Evolutionary conservation across 2,329 filamentous ascomycete genomes (phyloP), one percentile per base, ranked within the genome.

Genomic region (Mycosphaerelloides madeirae): DNA sequence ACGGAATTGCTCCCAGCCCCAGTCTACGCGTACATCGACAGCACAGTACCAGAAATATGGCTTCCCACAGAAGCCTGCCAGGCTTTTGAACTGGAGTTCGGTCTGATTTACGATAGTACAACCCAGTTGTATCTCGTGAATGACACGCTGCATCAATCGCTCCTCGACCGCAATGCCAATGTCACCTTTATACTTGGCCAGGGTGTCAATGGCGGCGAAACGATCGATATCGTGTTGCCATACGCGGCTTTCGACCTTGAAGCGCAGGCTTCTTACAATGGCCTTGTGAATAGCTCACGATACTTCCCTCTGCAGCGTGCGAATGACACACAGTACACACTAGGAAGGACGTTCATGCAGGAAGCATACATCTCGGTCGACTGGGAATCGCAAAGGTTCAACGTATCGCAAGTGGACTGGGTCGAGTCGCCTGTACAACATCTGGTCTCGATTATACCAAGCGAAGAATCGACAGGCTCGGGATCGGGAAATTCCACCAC

Each of bases 281-380:
- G 75, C 11, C 1, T 85, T 6, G 69, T 79, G 38, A 79, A 81
- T 54, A 74, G 78, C 33, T 80, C 78, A 1, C 76, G 38, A 9
- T 87, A 87, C 58, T 87, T 87, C 47, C 82, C 83, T 3, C 69
- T 88, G 40, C 75, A 78, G 54, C 76, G 76, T 46, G 69, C 77
- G 15, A 71, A 76, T 44, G 71, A 73, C 29, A 70, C 69, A 12
- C 73, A 79, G 51, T 76, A 79, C 61, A 76, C 83, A 11, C 73
- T 87, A 29, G 84, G 84, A 6, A 74, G 83, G 28, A 76, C 78
- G 0, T 87, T 87, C 52, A 66, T 88, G 42, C 84, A 87, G 59
- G 83, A 87, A 63, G 76, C 83, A 2, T 75, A 76, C 48, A 47
- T 76, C 37, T 65, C 63, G 3, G 71, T 74, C 5, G 71, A 76